Evolutionary conservation across 192 early-diverging fungal species (phyloP), one percentile per base, ranked within the genome.

Genomic region (Coemansia sp.): DNA sequence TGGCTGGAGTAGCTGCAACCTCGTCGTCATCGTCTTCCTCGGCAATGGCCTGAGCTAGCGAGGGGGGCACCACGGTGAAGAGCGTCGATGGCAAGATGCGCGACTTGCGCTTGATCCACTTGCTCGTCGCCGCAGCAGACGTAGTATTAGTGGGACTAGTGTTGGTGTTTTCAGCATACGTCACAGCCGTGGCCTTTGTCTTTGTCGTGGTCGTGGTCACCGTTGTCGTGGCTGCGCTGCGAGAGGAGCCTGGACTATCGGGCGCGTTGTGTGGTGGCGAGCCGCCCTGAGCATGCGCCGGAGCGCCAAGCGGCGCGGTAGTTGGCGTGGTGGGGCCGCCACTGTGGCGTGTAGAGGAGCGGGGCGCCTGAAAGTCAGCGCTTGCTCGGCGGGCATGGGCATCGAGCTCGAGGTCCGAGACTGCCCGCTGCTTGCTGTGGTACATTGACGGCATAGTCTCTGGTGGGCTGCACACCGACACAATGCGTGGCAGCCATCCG

Each of bases 51-150:
- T 31, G 28, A 16, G 24, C 51, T 13, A 55, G 26, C 10, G 51
- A 11, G 5, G 51, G 51, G 5, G 59, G 60, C 33, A 69, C 37
- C 61, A 68, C 60, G 3, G 64, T 53, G 18, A 67, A 59, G 11
- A 70, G 62, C 35, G 72, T 67, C 28, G 73, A 70, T 26, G 78
- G 75, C 58, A 72, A 60, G 31, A 67, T 62, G 51, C 72, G 73
- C 48, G 77, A 81, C 63, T 81, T 75, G 78, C 78, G 78, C 70
- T 81, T 75, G 37, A 81, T 72, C 73, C 73, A 76, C 62, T 76
- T 71, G 50, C 64, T 48, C 36, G 70, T 60, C 0, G 48, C 24
- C 2, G 37, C 65, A 1, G 31, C 63, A 3, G 63, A 42, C 34
- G 36, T 28, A 8, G 39, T 26, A 4, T 5, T 13, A 1, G 37